Evolutionary conservation across 352 stramenopile species (phyloP), one percentile per base, ranked within the genome.

Genomic region (Phytophthora citricola): DNA sequence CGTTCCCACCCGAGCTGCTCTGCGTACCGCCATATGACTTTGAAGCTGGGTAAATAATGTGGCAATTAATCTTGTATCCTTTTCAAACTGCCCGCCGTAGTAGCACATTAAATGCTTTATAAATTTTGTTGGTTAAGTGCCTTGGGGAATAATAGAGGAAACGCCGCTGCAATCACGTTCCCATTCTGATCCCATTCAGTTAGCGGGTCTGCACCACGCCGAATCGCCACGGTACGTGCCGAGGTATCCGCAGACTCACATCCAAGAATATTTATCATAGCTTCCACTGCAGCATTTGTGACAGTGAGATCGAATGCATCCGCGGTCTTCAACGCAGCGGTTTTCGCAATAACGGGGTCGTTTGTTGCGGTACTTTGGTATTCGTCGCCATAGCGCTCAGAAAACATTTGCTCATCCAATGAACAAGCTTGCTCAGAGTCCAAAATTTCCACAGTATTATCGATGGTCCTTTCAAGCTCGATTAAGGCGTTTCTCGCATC

Each of bases 171-270:
- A n/a, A 66, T 45, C 48, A 66, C 54, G 4, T 58, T 38, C 3
- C 48, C 47, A 39, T 66, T 66, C 27, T 58, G 11, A 14, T 17
- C 3, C 58, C 58, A 66, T 26, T 58, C 58, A 1, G 26, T 65
- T 15, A 58, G 3, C 11, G 38, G 38, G 14, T 53, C 32, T 9
- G 24, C 26, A 15, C 17, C 32, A 20, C 45, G 12, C 12, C 29
- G 14, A 14, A 55, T n/a, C 17, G 27, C 9, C 10, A 51, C 36
- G 14, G 31, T 11, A 10, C 31, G 31, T 36, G 5, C 31, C 6
- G 31, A 36, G 31, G 6, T 36, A 36, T 36, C 31, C 17, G 17
- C 17, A 36, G 5, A 11, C 6, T 36, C 31, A 36, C 9, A 10
- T 36, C 5, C 31, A 40, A 4, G 2, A 20, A 7, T 36, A 3